Conservation (phyloP, 2,329 filamentous ascomycete species). For the Aspergillus fumigatiaffinis region DNA sequence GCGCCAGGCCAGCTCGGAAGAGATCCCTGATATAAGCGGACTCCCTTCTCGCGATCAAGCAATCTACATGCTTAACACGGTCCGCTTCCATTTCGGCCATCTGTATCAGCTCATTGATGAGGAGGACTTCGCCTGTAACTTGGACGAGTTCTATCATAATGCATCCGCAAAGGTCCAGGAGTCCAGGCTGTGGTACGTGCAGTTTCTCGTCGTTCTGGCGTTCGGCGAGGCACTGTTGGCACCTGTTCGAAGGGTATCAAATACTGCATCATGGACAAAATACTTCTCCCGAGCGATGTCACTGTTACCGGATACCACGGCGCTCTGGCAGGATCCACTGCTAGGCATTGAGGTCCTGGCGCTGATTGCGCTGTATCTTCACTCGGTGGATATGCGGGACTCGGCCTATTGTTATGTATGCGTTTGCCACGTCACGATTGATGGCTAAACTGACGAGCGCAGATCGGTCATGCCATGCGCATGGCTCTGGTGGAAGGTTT, state of each 20-base stretch:
- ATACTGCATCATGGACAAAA: constrained; percentile 42
- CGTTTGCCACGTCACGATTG: too few relatives aligned
- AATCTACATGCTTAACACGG: constrained; percentile 51
- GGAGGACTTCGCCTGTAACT: constrained; percentile 42
- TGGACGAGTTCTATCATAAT: constrained; percentile 38
- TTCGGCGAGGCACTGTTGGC: constrained; percentile 51
- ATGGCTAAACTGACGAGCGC: background rate
- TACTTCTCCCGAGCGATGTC: constrained; percentile 43
- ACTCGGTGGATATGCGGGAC: constrained; percentile 48
- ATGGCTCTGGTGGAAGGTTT: constrained; percentile 51
- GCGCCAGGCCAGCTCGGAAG: constrained; percentile 38
- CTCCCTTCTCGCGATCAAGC: constrained; percentile 51
- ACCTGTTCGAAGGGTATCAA: constrained; percentile 28
- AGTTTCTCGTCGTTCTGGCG: constrained; percentile 49
- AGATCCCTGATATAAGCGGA: constrained; percentile 26
- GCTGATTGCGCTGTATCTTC: constrained; percentile 48
- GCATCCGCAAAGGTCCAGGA: constrained; percentile 22
- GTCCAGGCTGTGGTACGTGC: constrained; percentile 46
- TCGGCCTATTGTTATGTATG: constrained; percentile 49
- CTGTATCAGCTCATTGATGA: constrained; percentile 54
- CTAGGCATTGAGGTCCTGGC: constrained; percentile 47
- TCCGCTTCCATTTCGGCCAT: constrained; percentile 54
- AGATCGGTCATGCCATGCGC: constrained; percentile 55
- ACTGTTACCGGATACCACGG: constrained; percentile 38
- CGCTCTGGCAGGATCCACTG: constrained; percentile 40